A percentile compares a stretch with the other conserved stretches of the same genome.
phyloP scores from a whole-genome alignment of 2,329 filamentous ascomycete genomes.

The Ilyonectria robusta region DNA sequence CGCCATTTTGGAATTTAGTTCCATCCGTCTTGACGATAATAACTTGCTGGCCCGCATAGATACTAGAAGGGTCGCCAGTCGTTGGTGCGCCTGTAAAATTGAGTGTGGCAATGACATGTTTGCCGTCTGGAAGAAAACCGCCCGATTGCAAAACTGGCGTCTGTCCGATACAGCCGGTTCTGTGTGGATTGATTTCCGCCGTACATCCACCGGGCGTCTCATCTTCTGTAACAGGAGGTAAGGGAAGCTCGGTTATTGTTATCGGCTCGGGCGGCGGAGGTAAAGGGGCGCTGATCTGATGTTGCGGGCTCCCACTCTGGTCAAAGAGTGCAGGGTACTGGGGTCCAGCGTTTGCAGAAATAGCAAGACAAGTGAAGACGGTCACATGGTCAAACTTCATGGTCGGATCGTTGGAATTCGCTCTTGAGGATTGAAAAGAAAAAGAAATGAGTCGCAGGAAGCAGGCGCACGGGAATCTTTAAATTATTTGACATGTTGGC shows the following conservation, averaged over 20 bases:
- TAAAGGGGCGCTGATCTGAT: too few relatives aligned
- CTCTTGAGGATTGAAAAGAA: too few relatives aligned
- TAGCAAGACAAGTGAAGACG: too few relatives aligned
- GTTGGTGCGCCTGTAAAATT: constrained; percentile 58
- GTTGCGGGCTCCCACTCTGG: too few relatives aligned
- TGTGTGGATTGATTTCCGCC: not conserved
- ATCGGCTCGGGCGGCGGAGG: not conserved
- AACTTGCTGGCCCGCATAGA: constrained; percentile 59
- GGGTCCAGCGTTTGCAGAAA: too few relatives aligned
- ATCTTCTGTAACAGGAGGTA: not conserved
- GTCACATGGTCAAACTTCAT: too few relatives aligned
- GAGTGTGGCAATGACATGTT: not conserved
- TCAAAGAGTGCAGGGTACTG: too few relatives aligned
- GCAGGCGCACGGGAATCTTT: too few relatives aligned
- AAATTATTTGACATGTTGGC: too few relatives aligned
- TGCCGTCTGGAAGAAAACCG: not conserved
- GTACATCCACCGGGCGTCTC: not conserved
- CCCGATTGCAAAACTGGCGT: not conserved
- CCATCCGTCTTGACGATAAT: constrained; percentile 59
- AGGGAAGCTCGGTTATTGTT: not conserved
- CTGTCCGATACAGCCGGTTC: not conserved
- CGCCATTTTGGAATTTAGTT: constrained; percentile 57
- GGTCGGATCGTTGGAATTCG: too few relatives aligned
- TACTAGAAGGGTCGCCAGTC: constrained; percentile 54
- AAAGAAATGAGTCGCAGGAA: too few relatives aligned